Evolutionary conservation across 2,329 filamentous ascomycete species (phyloP).

Genomic region (Colletotrichum shisoi): DNA sequence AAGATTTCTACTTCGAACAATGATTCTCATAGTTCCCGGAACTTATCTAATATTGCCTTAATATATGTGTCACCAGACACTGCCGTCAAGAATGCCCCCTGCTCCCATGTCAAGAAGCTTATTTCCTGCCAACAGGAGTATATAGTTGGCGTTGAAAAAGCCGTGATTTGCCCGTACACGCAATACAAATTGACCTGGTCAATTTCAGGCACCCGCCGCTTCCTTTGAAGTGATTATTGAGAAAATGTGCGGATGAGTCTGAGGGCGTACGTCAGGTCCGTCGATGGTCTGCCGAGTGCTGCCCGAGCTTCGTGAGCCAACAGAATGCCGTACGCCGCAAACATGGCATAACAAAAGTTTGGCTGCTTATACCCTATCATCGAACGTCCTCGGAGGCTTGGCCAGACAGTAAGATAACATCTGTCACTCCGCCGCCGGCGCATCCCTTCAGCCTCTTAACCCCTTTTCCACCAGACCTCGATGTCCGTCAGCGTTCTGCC

Average conservation of each 20-base stretch:
- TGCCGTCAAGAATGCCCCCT: constrained; percentile 4
- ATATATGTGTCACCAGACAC: background rate
- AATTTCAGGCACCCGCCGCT: constrained; percentile 39
- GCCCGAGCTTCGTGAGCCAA: constrained; percentile 46
- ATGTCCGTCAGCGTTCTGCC: constrained; percentile 28
- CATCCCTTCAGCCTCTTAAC: constrained; percentile 18
- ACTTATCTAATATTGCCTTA: no score
- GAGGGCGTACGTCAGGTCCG: constrained; percentile 45
- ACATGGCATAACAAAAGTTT: background rate
- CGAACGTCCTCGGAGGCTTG: background rate
- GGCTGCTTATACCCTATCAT: background rate
- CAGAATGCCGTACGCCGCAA: constrained; percentile 49
- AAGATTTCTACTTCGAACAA: no score
- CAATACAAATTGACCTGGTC: constrained; percentile 47
- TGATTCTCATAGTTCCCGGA: background rate
- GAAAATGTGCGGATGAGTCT: constrained; percentile 43
- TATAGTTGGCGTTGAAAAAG: constrained; percentile 60
- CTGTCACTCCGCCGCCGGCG: background rate
- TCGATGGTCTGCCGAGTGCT: constrained; percentile 38
- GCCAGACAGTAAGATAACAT: constrained; percentile 15
- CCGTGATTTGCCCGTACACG: constrained; percentile 56
- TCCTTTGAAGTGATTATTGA: constrained; percentile 42
- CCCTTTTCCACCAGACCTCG: constrained; percentile 20
- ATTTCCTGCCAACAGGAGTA: constrained; percentile 57
- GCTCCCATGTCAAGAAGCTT: constrained; percentile 49